Conservation (phyloP, 495 filamentous ascomycete genomes). For the Lophiostoma macrostomum region DNA sequence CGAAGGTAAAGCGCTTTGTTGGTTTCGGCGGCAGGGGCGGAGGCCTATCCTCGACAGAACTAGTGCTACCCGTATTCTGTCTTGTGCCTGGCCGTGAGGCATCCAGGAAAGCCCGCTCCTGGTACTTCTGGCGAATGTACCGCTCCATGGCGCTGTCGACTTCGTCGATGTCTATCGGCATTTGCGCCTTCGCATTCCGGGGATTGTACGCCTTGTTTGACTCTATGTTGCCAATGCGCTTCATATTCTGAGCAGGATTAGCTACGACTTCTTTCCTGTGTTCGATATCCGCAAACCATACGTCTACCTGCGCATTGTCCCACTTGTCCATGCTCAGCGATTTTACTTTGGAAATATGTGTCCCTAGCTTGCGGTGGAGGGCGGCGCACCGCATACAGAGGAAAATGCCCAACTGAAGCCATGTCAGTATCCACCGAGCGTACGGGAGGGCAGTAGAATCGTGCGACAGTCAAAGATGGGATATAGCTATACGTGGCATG, state of each 20-base stretch:
- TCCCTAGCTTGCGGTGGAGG: slow-evolving; percentile 93
- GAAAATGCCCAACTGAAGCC: slow-evolving; percentile 80
- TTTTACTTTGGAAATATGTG: slow-evolving; percentile 97
- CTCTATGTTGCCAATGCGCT: slow-evolving; percentile 75
- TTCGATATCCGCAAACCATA: too few relatives aligned
- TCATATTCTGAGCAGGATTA: slow-evolving; percentile 69
- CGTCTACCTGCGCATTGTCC: slow-evolving; percentile 93
- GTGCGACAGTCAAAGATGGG: too few relatives aligned
- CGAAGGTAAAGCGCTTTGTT: slow-evolving; percentile 70
- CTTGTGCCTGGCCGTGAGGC: slow-evolving; percentile 40
- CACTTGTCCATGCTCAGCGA: slow-evolving; percentile 97
- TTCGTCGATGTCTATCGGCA: slow-evolving; percentile 87
- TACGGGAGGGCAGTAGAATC: too few relatives aligned
- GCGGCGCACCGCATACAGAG: slow-evolving; percentile 96
- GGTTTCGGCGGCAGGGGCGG: slow-evolving; percentile 86
- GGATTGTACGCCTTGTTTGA: slow-evolving; percentile 90
- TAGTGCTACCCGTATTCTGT: slow-evolving; percentile 52
- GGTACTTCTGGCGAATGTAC: slow-evolving; percentile 92
- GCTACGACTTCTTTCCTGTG: too few relatives aligned
- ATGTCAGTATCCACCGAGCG: too few relatives aligned
- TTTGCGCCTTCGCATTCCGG: slow-evolving; percentile 69
- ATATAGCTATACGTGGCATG: neutral
- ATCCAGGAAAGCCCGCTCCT: slow-evolving; percentile 55
- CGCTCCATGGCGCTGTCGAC: slow-evolving; percentile 88
- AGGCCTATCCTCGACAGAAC: slow-evolving; percentile 52